A percentile compares a stretch with the other conserved stretches of the same genome.
Conservation (phyloP, 1,284 basidiomycete genomes). For the Schizophyllum amplum region DNA sequence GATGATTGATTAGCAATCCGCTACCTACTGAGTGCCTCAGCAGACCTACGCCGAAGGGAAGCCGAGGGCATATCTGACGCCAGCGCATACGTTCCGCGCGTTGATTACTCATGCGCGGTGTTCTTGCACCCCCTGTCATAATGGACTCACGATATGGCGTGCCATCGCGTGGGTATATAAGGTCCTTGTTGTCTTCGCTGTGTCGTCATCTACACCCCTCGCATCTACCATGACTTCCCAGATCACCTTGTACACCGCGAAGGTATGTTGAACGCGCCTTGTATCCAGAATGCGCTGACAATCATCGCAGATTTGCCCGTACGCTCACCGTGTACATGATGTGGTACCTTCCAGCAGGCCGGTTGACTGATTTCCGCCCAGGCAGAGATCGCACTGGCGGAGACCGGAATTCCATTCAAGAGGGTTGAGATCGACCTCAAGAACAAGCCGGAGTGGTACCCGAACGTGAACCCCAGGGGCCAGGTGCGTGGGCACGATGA, state of each 20-base stretch:
- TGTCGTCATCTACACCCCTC: background rate
- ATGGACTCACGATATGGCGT: background rate
- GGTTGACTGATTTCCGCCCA: constrained; percentile 16
- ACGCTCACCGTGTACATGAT: constrained; percentile 34
- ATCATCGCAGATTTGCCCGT: constrained; percentile 32
- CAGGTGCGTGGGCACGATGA: constrained; percentile 32
- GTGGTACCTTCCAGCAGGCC: constrained; percentile 3
- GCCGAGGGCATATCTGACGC: too few species aligned
- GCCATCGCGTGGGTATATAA: background rate
- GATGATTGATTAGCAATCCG: too few species aligned
- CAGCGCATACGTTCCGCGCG: too few species aligned
- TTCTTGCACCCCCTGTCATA: background rate
- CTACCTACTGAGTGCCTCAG: too few species aligned
- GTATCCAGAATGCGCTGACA: background rate
- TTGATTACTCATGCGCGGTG: background rate
- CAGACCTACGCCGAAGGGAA: too few species aligned
- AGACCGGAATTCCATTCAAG: constrained; percentile 40
- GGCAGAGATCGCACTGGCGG: constrained; percentile 53
- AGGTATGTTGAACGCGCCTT: constrained; percentile 20
- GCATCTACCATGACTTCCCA: constrained; percentile 7
- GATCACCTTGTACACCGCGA: constrained; percentile 42
- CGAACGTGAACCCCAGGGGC: constrained; percentile 52
- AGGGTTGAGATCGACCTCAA: constrained; percentile 45
- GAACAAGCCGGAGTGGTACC: constrained; percentile 62
- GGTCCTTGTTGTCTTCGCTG: background rate